Evolutionary conservation across 805 yeast genomes (phyloP), one percentile per base, ranked within the genome.

Genomic region (Cyberlindnera americana): DNA sequence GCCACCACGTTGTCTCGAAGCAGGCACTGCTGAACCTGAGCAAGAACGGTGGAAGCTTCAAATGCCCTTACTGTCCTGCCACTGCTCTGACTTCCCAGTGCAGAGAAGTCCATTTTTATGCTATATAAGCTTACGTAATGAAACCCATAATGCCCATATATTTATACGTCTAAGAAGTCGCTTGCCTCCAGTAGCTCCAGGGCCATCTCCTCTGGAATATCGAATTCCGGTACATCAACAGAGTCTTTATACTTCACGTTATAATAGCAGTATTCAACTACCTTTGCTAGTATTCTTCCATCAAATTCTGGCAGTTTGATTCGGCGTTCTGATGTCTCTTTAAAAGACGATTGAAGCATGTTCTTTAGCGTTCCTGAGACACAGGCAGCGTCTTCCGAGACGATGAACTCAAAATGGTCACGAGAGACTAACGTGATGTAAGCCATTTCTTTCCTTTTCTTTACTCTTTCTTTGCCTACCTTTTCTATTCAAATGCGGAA

Each of bases 161-260:
- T 2, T 44, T 38, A 77, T 29, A 79, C 81, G 51, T 86, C 91
- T 52, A 88, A 64, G 58, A 77, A 91, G 58, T 93, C 99, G 2
- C 98, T 96, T 19, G 95, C 96, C 26, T 93, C 91, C 32, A 93
- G 63, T 49, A 91, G 65, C 57, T 93, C 98, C 46, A 91, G 66
- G 0, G 98, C 96, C 77, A 91, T 75, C 50, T 88, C 97, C 0
- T 97, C 90, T 1, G 98, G 96, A 3, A 93, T 78, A 26, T 84
- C 83, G 61, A 93, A 93, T 40, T 85, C 93, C 0, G 96, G 95
- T 6, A 84, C 76, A 35, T 76, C 81, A 24, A 67, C 73, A 9
- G 38, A 3, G 35, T 75, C 78, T 46, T 71, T 76, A 57, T 85
- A 86, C 51, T 84, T 81, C 43, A 72, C 59, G 52, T 84, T 78